Base-by-base conservation (phyloP, 768 basidiomycete species). In the Mycena chlorophos region DNA sequence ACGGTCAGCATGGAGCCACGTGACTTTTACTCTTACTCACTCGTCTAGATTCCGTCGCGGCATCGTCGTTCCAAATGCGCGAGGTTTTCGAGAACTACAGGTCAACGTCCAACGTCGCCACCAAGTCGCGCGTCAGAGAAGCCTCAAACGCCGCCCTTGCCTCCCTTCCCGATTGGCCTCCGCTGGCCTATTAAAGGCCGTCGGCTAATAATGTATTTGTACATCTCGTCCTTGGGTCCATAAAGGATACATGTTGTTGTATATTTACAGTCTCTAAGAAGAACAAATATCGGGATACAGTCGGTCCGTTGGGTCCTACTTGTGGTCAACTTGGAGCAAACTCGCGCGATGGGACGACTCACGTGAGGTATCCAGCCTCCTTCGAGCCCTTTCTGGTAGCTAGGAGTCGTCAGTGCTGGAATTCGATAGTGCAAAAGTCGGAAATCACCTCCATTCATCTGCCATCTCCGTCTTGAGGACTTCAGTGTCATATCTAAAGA, bases 51-150 rank as follows among this genome's bases (percentile, higher is more conserved):
- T 81, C 83, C 3, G 78, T 89, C 19, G 79, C 81, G 5, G 90
- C 89, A 1, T 86, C 84, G 0, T 74, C 81, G 1, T 86, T 89
- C 69, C 90, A 92, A 71, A 82, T 92, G 73, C 78, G 82, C 60
- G 90, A 92, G 65, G 88, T 89, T 19, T 84, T 81, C 61, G 61
- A 75, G 19, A 85, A 85, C 6, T 92, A 92, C 64, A 81, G 88
- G 26, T 87, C 88, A 45, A 91, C 90, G 5, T 75, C 78, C 2
- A 90, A 92, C 68, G 51, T 74, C 25, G 81, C 87, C 5, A 87
- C 88, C 64, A 91, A 89, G 68, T 76, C 76, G 20, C 82, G 89
- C 22, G 90, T 92, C 10, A 81, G 88, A 28, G 89, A 92, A 68
- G 83, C 86, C 3, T 85, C 84, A 48, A 92, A 92, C 64, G 88